These are phyloP conservation scores for Dothideomycetidae sp. DNA, from an alignment of 2,329 filamentous ascomycete species.

Conservation along the genomic window DNA sequence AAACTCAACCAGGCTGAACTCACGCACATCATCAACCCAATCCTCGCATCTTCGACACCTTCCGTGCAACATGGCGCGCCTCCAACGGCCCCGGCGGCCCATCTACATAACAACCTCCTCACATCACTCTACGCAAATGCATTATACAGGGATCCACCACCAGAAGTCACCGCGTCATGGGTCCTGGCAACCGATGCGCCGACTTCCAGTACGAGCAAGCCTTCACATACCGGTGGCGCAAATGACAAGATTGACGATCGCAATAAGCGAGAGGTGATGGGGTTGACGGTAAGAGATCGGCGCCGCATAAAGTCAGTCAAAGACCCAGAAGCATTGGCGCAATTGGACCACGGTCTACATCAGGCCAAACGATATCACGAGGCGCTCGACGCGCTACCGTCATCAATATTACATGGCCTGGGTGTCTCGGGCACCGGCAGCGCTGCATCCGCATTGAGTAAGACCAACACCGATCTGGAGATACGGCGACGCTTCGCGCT, in stretches of 20 bases:
- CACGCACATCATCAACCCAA: slow-evolving; percentile 39
- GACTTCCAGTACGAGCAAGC: slow-evolving; percentile 44
- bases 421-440: slow-evolving; percentile 1
- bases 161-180: slow-evolving; percentile 46
- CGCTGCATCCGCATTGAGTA: slow-evolving; percentile 12
- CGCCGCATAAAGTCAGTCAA: slow-evolving; percentile 31
- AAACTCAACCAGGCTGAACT: slow-evolving; percentile 49
- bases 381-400: slow-evolving; percentile 3
- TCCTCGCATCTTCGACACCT: slow-evolving; percentile 36
- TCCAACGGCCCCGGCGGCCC: slow-evolving; percentile 20
- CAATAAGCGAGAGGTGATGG: slow-evolving; percentile 51
- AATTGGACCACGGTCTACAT: slow-evolving; percentile 5
- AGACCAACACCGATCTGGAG: slow-evolving; percentile 47
- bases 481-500: slow-evolving; percentile 51
- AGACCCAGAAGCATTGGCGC: slow-evolving; percentile 9
- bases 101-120: slow-evolving; percentile 49
- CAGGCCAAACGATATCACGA: slow-evolving; percentile 7
- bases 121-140: slow-evolving; percentile 45
- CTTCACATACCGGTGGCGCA: slow-evolving; percentile 28
- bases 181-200: slow-evolving; percentile 60
- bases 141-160: slow-evolving; percentile 43
- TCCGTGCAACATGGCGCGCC: slow-evolving; percentile 28
- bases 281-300: slow-evolving; percentile 44
- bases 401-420: slow-evolving; percentile 2
- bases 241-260: slow-evolving; percentile 49